Evolutionary conservation across 139 green algal species (phyloP), one percentile per base, ranked within the genome.

Genomic region (Picochlorum sp.): DNA sequence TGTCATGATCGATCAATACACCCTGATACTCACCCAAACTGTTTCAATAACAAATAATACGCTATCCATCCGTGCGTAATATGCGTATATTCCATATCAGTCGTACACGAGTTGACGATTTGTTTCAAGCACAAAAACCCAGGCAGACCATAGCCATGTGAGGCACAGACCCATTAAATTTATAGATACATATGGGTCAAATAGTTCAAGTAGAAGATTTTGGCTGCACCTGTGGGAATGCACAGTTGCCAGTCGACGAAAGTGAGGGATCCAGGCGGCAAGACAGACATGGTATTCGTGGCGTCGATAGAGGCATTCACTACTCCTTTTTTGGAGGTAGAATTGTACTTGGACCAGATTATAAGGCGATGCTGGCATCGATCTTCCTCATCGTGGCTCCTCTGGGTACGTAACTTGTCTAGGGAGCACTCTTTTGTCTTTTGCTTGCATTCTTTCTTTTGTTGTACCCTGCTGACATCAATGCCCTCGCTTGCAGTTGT

Each of bases 271-370:
- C 34, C 34, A 41, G 34, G 34, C 34, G 34, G 34, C 34, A 41
- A 41, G 34, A 41, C 34, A 9, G 34, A 41, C 34, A 41, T 41
- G 34, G 34, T 13, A 41, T 41, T 41, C 34, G 34, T 41, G 77
- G 77, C 31, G 57, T 77, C 8, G 74, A 83, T 34, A 60, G 69
- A 10, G 77, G 77, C 4, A 59, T 70, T 3, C 69, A 84, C 28
- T 83, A 67, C 23, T 21, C 62, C 9, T 74, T 82, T 11, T 76
- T 64, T 23, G 67, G 65, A 31, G 74, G 74, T 21, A 37, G 60
- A 1, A 63, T 84, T 23, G 44, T 68, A 4, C 26, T 84, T 16
- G 77, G 88, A 0, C 88, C 88, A 1, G 90, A 90, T 67, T 94
- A 80, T 77, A 88, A 85, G 61, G 81, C 78, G 3, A 55, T 86